phyloP scores from a whole-genome alignment of 495 filamentous ascomycete genomes.

The Penicillium egyptiacum region DNA sequence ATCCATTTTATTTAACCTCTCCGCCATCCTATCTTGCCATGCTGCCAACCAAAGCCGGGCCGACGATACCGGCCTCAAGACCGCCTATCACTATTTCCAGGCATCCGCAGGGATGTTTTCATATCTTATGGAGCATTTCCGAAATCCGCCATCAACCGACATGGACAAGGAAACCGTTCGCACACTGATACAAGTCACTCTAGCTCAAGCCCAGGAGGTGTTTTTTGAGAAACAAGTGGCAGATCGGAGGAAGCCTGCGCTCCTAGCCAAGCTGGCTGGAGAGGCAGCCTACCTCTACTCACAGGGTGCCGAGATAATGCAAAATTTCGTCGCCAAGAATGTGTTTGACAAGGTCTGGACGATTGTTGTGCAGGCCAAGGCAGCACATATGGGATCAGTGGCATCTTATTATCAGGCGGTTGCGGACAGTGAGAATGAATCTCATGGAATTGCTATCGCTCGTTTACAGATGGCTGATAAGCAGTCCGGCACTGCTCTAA shows the following conservation, averaged over 20 bases:
- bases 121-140: slow-evolving; percentile 99
- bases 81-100: slow-evolving; percentile 97
- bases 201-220: slow-evolving; percentile 94
- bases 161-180: slow-evolving; percentile 93
- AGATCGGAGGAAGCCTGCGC: slow-evolving; percentile 88
- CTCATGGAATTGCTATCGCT: slow-evolving; percentile 83
- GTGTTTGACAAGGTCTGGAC: slow-evolving; percentile 98
- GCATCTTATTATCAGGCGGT: slow-evolving; percentile 94
- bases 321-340: slow-evolving; percentile 87
- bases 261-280: slow-evolving; percentile 88
- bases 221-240: slow-evolving; percentile 95
- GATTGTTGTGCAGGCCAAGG: slow-evolving; percentile 81
- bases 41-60: slow-evolving; percentile 89
- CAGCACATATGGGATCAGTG: slow-evolving; percentile 77
- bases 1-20: slow-evolving; percentile 99
- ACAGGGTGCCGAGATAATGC: slow-evolving; percentile 83
- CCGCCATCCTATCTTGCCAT: slow-evolving; percentile 93
- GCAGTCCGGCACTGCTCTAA: slow-evolving; percentile 70
- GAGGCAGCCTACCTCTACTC: slow-evolving; percentile 86
- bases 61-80: slow-evolving; percentile 91
- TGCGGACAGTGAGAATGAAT: slow-evolving; percentile 83
- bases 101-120: slow-evolving; percentile 99
- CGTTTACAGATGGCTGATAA: slow-evolving; percentile 79
- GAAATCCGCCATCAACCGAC: slow-evolving; percentile 94
- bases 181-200: slow-evolving; percentile 85